Conservation (phyloP, 495 filamentous ascomycete genomes). For the Hypoxylon fragiforme region DNA sequence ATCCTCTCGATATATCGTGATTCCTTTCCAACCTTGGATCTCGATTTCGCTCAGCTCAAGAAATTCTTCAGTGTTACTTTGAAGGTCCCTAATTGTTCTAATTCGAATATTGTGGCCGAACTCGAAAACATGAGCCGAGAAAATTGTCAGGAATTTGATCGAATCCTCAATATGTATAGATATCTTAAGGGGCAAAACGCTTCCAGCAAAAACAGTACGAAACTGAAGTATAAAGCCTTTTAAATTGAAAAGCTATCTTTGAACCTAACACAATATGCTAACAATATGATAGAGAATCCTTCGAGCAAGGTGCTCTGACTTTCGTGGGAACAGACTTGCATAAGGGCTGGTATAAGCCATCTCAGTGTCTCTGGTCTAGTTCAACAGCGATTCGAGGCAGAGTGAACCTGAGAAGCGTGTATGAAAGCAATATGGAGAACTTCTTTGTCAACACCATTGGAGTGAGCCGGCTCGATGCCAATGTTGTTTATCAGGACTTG, state of each 20-base stretch:
- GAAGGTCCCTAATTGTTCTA: constrained; percentile 18
- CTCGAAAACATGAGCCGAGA: constrained; percentile 11
- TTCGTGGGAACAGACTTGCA: constrained; percentile 17
- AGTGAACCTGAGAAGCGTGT: constrained; percentile 39
- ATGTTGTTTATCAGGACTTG: constrained; percentile 44
- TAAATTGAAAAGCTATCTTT: too few species aligned
- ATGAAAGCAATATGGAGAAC: constrained; percentile 35
- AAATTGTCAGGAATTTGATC: constrained; percentile 7
- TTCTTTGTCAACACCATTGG: constrained; percentile 45
- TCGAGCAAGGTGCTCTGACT: constrained; percentile 36
- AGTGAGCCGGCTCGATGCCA: constrained; percentile 36
- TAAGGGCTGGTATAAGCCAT: constrained; percentile 40
- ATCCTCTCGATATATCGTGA: constrained; percentile 7
- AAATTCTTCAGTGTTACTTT: constrained; percentile 31
- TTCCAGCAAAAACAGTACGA: too few species aligned
- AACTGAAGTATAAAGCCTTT: too few species aligned
- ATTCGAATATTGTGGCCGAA: constrained; percentile 26
- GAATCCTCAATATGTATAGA: neutral
- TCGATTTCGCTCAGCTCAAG: constrained; percentile 3
- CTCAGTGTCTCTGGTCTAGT: constrained; percentile 47
- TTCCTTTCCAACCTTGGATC: neutral
- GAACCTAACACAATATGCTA: neutral
- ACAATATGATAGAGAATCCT: constrained; percentile 22
- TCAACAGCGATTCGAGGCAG: constrained; percentile 42
- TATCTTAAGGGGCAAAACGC: constrained; percentile 1